A percentile compares a stretch with the other conserved stretches of the same genome.
These are phyloP conservation scores for Pavlovales sp. DNA, from an alignment of 208 protist species.

Conservation along the genomic window DNA sequence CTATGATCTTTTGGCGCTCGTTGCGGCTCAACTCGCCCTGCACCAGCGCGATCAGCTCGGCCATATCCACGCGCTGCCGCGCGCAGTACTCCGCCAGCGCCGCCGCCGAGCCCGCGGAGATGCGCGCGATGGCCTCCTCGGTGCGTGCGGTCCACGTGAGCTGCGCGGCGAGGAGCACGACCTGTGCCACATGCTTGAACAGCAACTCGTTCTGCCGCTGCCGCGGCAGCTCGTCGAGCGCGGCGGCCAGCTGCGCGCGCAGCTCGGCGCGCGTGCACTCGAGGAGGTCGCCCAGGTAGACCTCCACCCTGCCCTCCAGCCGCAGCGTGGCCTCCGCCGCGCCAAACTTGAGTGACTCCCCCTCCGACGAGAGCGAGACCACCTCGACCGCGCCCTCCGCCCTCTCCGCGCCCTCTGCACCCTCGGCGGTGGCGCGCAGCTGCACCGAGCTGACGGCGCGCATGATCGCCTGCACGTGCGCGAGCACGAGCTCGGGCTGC, in stretches of 20 bases:
- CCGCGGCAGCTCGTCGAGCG: conserved; percentile 76
- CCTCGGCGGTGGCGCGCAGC: neutral
- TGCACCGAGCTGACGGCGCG: neutral
- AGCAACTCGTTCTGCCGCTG: conserved; percentile 77
- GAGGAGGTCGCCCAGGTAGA: conserved; percentile 46
- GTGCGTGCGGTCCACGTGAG: conserved; percentile 82
- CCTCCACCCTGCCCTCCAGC: conserved; percentile 48
- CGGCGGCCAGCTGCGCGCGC: neutral
- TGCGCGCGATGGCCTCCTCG: conserved; percentile 72
- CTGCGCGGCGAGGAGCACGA: conserved; percentile 82
- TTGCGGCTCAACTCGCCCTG: conserved; percentile 40
- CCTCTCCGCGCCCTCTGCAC: neutral
- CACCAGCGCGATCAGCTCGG: conserved; percentile 40
- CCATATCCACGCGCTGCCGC: conserved; percentile 66
- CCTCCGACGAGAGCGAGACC: conserved; percentile 28
- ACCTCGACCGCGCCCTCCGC: neutral
- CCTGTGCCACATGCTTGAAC: conserved; percentile 80
- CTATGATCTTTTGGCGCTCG: conserved; percentile 45
- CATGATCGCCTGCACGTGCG: conserved; percentile 62
- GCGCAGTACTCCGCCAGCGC: conserved; percentile 70
- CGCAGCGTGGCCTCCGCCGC: neutral
- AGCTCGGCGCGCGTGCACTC: conserved; percentile 32
- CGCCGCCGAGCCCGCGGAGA: conserved; percentile 24
- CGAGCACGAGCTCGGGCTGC: conserved; percentile 66
- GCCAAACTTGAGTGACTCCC: conserved; percentile 52